Percentiles rank a stretch among this genome's conserved stretches.
phyloP scores from a whole-genome alignment of 208 protist genomes.

The Herpetomonas samuelpessoai region DNA sequence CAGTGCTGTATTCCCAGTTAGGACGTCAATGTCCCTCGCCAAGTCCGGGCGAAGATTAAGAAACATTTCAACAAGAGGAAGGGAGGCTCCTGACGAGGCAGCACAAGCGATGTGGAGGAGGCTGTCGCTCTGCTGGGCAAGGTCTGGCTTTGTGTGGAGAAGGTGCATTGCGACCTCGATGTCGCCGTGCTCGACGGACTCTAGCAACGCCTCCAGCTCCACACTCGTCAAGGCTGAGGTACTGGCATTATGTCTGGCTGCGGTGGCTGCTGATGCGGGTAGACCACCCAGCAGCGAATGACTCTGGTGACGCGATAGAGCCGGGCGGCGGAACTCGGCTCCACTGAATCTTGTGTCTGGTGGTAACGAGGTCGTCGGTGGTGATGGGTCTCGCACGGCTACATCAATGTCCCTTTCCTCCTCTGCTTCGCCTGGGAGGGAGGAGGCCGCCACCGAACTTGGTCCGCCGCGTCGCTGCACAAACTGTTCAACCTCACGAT shows the following conservation, averaged over 20 bases:
- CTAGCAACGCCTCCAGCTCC: constrained; percentile 20
- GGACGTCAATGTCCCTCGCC: constrained; percentile 23
- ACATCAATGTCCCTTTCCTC: too few relatives aligned
- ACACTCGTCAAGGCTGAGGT: too few relatives aligned
- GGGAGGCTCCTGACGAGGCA: constrained; percentile 1
- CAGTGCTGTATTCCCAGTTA: constrained; percentile 39
- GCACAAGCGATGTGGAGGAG: constrained; percentile 38
- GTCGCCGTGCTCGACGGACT: constrained; percentile 33
- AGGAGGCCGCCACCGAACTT: too few relatives aligned
- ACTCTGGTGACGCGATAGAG: too few relatives aligned
- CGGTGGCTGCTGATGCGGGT: background rate
- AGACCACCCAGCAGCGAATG: too few relatives aligned
- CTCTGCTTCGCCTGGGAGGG: too few relatives aligned
- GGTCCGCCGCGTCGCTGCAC: too few relatives aligned
- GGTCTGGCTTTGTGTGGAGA: constrained; percentile 16
- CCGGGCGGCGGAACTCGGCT: too few relatives aligned
- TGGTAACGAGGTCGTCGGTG: too few relatives aligned
- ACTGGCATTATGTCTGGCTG: background rate
- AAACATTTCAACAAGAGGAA: constrained; percentile 20
- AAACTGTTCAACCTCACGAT: too few relatives aligned
- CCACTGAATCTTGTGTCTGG: too few relatives aligned
- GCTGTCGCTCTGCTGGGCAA: constrained; percentile 29
- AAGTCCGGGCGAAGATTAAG: constrained; percentile 33
- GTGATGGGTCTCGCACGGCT: too few relatives aligned
- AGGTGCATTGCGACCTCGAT: constrained; percentile 20